These are phyloP conservation scores for Ophiostoma novo-ulmi DNA, from an alignment of 2,329 filamentous ascomycete species.

Conservation along the genomic window DNA sequence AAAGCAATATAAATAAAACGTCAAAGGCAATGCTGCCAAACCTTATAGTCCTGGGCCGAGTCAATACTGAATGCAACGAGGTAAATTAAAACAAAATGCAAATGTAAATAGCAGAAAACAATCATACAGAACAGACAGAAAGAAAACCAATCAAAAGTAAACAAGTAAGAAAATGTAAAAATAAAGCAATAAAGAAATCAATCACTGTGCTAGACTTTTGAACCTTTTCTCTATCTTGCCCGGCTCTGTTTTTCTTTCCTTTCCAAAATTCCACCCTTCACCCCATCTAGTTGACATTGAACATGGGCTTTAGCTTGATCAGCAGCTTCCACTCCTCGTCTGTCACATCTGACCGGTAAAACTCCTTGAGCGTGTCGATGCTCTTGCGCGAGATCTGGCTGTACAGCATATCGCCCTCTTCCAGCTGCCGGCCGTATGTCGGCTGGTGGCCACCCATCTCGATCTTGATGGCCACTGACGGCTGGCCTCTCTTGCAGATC, in stretches of 20 bases:
- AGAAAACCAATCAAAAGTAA: background rate
- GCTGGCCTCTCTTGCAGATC: constrained; percentile 91
- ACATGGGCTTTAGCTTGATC: constrained; percentile 89
- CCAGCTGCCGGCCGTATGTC: constrained; percentile 87
- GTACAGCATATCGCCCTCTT: constrained; percentile 85
- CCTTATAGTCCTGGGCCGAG: too few relatives aligned
- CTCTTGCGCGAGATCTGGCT: constrained; percentile 78
- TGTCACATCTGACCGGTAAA: constrained; percentile 78
- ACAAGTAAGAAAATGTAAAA: background rate
- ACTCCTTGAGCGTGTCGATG: constrained; percentile 95
- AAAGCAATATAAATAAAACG: too few relatives aligned
- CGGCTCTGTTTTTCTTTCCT: background rate
- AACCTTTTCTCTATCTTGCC: constrained; percentile 8
- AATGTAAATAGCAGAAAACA: too few relatives aligned
- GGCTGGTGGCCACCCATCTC: constrained; percentile 90
- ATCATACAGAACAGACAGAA: background rate
- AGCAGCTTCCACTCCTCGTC: constrained; percentile 95
- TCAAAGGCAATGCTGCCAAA: too few relatives aligned
- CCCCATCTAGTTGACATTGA: constrained; percentile 66
- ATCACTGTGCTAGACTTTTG: constrained; percentile 13
- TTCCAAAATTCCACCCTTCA: background rate
- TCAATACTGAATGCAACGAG: too few relatives aligned
- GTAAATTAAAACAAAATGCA: too few relatives aligned
- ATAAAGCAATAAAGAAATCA: background rate
- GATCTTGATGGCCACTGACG: constrained; percentile 97